Percentiles rank a stretch among this genome's conserved stretches.
phyloP scores from a whole-genome alignment of 371 early-diverging fungal genomes.

The Mucor velutinosus region DNA sequence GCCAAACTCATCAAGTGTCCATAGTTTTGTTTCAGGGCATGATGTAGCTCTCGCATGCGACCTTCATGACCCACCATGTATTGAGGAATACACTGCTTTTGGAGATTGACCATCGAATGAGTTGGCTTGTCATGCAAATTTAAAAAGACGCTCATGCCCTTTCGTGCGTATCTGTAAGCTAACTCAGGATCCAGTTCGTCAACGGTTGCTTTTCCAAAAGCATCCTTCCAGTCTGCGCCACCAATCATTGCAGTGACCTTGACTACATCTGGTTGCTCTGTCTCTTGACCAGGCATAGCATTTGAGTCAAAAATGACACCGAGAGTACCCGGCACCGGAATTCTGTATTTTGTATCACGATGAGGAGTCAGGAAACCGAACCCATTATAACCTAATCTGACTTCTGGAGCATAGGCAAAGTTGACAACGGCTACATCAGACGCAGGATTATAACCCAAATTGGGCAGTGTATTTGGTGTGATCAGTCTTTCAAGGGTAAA shows the following conservation, averaged over 20 bases:
- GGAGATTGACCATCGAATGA: slow-evolving; percentile 56
- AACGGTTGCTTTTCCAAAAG: slow-evolving; percentile 34
- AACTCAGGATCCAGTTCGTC: slow-evolving; percentile 32
- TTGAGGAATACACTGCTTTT: slow-evolving; percentile 89
- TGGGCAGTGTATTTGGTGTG: slow-evolving; percentile 24
- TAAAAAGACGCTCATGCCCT: slow-evolving; percentile 56
- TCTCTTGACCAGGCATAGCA: slow-evolving; percentile 72
- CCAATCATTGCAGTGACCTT: slow-evolving; percentile 93
- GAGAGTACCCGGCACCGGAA: slow-evolving; percentile 60
- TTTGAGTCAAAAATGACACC: slow-evolving; percentile 94
- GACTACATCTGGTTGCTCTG: slow-evolving; percentile 15
- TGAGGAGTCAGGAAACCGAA: slow-evolving; percentile 92
- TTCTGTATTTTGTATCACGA: slow-evolving; percentile 41
- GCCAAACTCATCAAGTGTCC: slow-evolving; percentile 69
- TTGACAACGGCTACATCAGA: slow-evolving; percentile 91
- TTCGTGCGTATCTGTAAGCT: slow-evolving; percentile 27
- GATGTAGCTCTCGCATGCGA: slow-evolving; percentile 65
- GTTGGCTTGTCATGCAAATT: slow-evolving; percentile 59
- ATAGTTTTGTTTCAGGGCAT: slow-evolving; percentile 37
- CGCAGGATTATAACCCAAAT: slow-evolving; percentile 62
- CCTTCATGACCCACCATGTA: slow-evolving; percentile 83
- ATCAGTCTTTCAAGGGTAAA: slow-evolving; percentile 42
- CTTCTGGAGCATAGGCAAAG: slow-evolving; percentile 60
- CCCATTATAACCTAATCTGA: slow-evolving; percentile 63
- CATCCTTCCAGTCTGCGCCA: slow-evolving; percentile 72